Base-by-base conservation (phyloP, 2,329 filamentous ascomycete species). In the Polychaeton citri region DNA sequence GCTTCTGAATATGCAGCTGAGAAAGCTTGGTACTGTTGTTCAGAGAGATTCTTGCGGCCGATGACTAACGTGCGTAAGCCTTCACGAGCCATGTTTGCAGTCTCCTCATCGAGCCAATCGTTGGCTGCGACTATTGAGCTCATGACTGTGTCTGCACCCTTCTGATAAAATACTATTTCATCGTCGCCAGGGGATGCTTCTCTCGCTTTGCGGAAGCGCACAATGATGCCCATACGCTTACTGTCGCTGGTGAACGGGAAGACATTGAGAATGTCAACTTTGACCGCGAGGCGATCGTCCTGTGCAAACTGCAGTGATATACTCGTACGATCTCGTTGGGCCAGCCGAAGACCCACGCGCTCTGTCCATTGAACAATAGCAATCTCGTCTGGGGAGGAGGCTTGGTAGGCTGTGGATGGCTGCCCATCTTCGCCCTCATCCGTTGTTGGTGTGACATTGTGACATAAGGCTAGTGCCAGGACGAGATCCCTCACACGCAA, bases 71-170 rank as follows among this genome's bases (percentile, higher is more conserved):
- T 98, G 39, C 90, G 79, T 34, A 98, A 66, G 26, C 90, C 90
- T 66, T 98, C 92, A 33, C 90, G 78, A 5, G 92, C 92, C 92
- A 98, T 98, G 57, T 98, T 98, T n/a, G 85, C 84, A 0, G 90
- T 96, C 59, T 98, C 90, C 58, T 98, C 90, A 47, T 98, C 90
- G 0, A 98, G 75, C 92, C 90, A 98, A 63, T 98, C 90, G 53
- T 96, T 98, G 13, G 87, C 76, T 6, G 81, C 84, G 21, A 98
- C 90, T 45, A 98, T 96, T 3, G 79, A 72, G n/a, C 79, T 75
- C 92, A 98, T 98, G 44, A 98, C 88, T 0, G 90, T 96, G 56
- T 98, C 92, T 2, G 90, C 92, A 42, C 90, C 90, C 60, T 98
- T 98, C 52, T 98, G 87, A 54, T 88, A 96, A 62, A 98, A 98